Evolutionary conservation across 441 rosid genomes (phyloP), one percentile per base, ranked within the genome.

Genomic region (Hura crepitans): DNA sequence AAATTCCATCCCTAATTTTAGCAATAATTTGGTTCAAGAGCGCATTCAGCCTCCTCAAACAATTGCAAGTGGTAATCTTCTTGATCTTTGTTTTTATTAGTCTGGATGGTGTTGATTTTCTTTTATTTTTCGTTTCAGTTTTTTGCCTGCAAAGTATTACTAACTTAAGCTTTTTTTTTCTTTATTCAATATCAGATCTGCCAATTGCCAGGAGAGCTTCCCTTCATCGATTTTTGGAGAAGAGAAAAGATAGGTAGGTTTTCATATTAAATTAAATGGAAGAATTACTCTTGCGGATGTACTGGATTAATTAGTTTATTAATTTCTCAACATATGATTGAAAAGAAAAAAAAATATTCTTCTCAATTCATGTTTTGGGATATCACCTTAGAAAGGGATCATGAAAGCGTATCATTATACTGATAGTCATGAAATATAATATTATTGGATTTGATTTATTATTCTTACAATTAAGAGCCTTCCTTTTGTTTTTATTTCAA

Each of bases 181-280:
- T 22, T n/a, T 67, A 28, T 62, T 33, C 1, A 18, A 74, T 23
- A 75, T 65, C 80, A 93, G 98, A 85, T 76, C 82, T 93, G 3
- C 98, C 98, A 4, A 86, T 92, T 65, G 93, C 91, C n/a, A 83
- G 97, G 85, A 83, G 85, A 76, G 91, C 93, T 46, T 90, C 97
- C 8, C 96, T 92, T 56, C 98, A 90, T 75, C 78, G 93, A 62
- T 92, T 90, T 84, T 65, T 92, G 61, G 93, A 79, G 82, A 92
- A 90, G 85, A 85, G 98, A 68, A 90, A 92, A 76, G 91, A 92
- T 66, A 85, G 94, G 97, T 90, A 87, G 61, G 75, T 54, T 71
- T 79, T 37, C 15, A 56, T 50, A 68, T 42, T 42, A 12, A 42
- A 23, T 25, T 15, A 6, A 25, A 14, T 23, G 8, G 14, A 39